Evolutionary conservation across 164 flowering plant genomes (phyloP), one percentile per base, ranked within the genome.

Genomic region (Aristolochia californica): DNA sequence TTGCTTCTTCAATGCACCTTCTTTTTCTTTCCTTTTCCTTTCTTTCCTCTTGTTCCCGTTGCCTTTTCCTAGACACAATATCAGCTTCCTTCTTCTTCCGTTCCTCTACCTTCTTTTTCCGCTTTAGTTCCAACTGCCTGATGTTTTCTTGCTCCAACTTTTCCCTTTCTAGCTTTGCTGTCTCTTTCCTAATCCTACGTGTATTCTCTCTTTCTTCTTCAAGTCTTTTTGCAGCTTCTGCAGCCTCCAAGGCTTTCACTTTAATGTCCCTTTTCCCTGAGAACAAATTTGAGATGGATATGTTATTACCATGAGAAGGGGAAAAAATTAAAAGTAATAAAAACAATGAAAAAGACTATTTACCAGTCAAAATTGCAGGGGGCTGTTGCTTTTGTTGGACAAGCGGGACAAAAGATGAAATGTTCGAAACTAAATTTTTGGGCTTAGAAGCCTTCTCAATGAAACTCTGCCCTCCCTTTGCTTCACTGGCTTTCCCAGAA

Each of bases 171-270:
- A 82, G 68, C 70, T 84, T 84, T 67, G 79, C 27, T 52, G 93
- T 95, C 70, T 90, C 96, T 74, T 88, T 94, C 73, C 78, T 86
- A 78, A 76, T 70, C 72, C 81, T 84, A 38, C 97, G 87, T 55
- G 88, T 95, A 72, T 76, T 80, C 54, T 88, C 95, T 68, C 62
- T 94, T 68, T 82, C 72, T 72, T 81, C 86, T 70, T 78, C 91
- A 54, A 81, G 71, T 27, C 81, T 87, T 68, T 80, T 94, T 55
- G 89, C 86, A 70, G 86, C 86, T 65, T 79, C 96, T 58, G 99
- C 99, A 66, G 81, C 81, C 72, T 90, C 93, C 53, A 94, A 74
- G 49, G 97, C 86, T 76, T 82, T 94, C 62, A 94, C 93, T 74
- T 82, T 87, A 43, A 84, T 59, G 44, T 90, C 97, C 66, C 91